These are phyloP conservation scores for Mycena amicta DNA, from an alignment of 768 basidiomycete genomes.

Conservation along the genomic window DNA sequence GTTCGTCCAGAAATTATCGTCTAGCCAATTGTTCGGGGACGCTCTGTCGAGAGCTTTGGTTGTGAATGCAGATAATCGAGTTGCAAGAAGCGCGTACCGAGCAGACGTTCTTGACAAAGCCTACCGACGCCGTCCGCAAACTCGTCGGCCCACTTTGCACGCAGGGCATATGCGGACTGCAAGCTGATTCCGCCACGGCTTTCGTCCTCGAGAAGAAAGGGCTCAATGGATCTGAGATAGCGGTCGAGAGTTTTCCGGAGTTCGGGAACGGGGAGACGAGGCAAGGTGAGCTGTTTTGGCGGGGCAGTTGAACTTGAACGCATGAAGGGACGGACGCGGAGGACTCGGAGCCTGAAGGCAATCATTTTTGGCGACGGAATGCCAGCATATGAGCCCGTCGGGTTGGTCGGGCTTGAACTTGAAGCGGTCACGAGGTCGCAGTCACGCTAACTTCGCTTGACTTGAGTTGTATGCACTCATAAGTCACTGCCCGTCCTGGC, in stretches of 20 bases:
- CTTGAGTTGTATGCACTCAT: neutral
- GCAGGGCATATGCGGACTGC: slow-evolving; percentile 51
- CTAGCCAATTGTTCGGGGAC: slow-evolving; percentile 91
- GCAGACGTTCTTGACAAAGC: slow-evolving; percentile 69
- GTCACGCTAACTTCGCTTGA: neutral
- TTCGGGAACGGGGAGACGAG: slow-evolving; percentile 82
- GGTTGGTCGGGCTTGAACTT: neutral
- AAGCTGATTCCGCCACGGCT: slow-evolving; percentile 55
- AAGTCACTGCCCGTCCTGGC: neutral
- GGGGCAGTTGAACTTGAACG: slow-evolving; percentile 24
- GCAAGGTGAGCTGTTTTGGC: slow-evolving; percentile 40
- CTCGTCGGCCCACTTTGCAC: slow-evolving; percentile 63
- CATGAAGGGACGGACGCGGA: slow-evolving; percentile 14
- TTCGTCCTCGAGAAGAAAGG: slow-evolving; percentile 78
- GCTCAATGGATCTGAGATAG: slow-evolving; percentile 79
- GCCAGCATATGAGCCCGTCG: slow-evolving; percentile 4
- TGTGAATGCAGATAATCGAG: slow-evolving; percentile 18
- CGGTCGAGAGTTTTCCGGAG: slow-evolving; percentile 72
- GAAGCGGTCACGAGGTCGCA: neutral
- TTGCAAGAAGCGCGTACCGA: slow-evolving; percentile 46
- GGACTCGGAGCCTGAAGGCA: neutral
- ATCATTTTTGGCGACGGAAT: slow-evolving; percentile 15
- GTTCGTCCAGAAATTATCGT: slow-evolving; percentile 90
- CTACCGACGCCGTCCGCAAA: slow-evolving; percentile 74
- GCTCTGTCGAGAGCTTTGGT: slow-evolving; percentile 71